These are phyloP conservation scores for Wickerhamomyces bisporus DNA, from an alignment of 805 yeast genomes.

Conservation along the genomic window DNA sequence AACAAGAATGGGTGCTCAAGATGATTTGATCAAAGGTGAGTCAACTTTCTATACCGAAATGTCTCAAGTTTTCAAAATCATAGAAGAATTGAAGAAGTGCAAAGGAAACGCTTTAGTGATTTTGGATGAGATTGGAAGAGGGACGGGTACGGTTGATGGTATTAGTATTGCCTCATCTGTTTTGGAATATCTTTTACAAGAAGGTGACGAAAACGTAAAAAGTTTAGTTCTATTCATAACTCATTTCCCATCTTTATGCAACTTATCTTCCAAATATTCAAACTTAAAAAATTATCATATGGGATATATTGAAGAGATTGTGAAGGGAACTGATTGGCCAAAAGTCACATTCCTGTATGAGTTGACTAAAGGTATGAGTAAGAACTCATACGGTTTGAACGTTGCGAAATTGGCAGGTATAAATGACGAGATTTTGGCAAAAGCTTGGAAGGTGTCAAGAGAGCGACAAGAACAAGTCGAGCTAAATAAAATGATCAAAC, in stretches of 20 bases:
- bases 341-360: slow-evolving; percentile 86
- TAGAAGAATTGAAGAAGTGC: slow-evolving; percentile 46
- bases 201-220: slow-evolving; percentile 42
- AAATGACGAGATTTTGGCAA: slow-evolving; percentile 76
- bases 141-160: slow-evolving; percentile 83
- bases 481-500: slow-evolving; percentile 2
- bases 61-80: slow-evolving; percentile 85
- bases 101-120: slow-evolving; percentile 73
- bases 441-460: slow-evolving; percentile 86
- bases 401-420: slow-evolving; percentile 95
- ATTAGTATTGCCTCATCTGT: slow-evolving; percentile 97
- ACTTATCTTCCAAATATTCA: slow-evolving; percentile 53
- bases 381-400: slow-evolving; percentile 93
- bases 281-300: slow-evolving; percentile 86
- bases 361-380: slow-evolving; percentile 87
- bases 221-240: slow-evolving; percentile 91
- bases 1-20: slow-evolving; percentile 97
- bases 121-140: slow-evolving; percentile 91
- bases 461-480: slow-evolving; percentile 62
- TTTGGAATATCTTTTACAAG: slow-evolving; percentile 67
- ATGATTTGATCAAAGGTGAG: slow-evolving; percentile 91
- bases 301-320: slow-evolving; percentile 46
- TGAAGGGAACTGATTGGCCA: slow-evolving; percentile 28
- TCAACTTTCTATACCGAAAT: slow-evolving; percentile 95
- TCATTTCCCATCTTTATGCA: slow-evolving; percentile 91